Evolutionary conservation across 768 basidiomycete species (phyloP), one percentile per base, ranked within the genome.

Genomic region (Mycena kentingensis): DNA sequence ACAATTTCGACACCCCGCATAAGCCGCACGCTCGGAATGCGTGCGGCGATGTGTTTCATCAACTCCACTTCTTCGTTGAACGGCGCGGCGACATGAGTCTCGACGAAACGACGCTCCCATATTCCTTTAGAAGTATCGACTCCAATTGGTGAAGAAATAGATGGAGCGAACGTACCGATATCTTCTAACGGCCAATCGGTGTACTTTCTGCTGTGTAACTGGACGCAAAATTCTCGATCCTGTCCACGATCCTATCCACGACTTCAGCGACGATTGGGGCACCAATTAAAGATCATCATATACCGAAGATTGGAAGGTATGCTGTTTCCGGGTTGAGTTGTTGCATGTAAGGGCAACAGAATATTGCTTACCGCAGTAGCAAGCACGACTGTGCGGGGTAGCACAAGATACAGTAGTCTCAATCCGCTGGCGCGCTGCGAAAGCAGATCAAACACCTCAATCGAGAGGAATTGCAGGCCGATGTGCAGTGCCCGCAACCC

Each of bases 401-500:
- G 37, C 16, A 55, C 54, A 2, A 60, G 18, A 27, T 36, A 37
- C 16, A 60, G 48, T n/a, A 42, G 45, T 32, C 19, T 21, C 31
- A 60, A 49, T 10, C 51, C 54, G 2, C 54, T 53, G 13, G 49
- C 18, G 4, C 38, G 51, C 18, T 22, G 38, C 5, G 54, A 22
- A 5, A 60, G 27, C 24, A 60, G 43, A 44, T 60, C 47, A 5
- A 60, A 29, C 18, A 52, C 32, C 5, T 29, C 31, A 21, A 46
- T 15, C n/a, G n/a, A 42, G 3, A 70, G 29, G 13, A 34, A 15
- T 1, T 35, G 34, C 2, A 71, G 51, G 28, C 68, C 67, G 13
- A 71, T 44, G 11, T 66, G 55, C 12, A 71, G 46, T 8, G 52
- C 38, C 16, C 54, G 49, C 2, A 72, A 36, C 18, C 63, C 55